Evolutionary conservation across 1,139 yeast genomes (phyloP), one percentile per base, ranked within the genome.

Genomic region (Sporopachydermia cereana): DNA sequence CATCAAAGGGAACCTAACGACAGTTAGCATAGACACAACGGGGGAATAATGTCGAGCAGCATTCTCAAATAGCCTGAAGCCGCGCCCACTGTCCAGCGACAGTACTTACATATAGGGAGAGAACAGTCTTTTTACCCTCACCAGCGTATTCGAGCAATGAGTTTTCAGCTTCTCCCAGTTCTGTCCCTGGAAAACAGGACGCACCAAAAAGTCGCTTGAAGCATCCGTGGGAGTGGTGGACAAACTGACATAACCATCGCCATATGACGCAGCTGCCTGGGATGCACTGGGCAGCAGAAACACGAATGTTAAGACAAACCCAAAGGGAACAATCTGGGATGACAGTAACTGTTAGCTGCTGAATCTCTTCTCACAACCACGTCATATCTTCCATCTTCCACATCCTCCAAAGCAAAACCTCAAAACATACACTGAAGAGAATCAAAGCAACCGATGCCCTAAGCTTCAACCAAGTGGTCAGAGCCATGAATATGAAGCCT

Each of bases 1-100:
- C 48, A 82, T 71, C 41, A 91, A 65, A 0, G 98, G 97, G 2
- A 84, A 47, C 91, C 88, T 86, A 12, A 27, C 30, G 30, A 27
- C 30, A 27, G n/a, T 27, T 12, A 27, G 12, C 12, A 12, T 27
- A n/a, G n/a, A n/a, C n/a, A n/a, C n/a, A n/a, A n/a, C n/a, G n/a
- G n/a, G n/a, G n/a, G n/a, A n/a, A n/a, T n/a, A n/a, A n/a, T n/a
- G n/a, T n/a, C n/a, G n/a, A n/a, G n/a, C n/a, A n/a, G n/a, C n/a
- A n/a, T n/a, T n/a, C n/a, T n/a, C n/a, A n/a, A n/a, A n/a, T n/a
- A n/a, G n/a, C n/a, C n/a, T n/a, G n/a, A n/a, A n/a, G n/a, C n/a
- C n/a, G n/a, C n/a, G n/a, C n/a, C n/a, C n/a, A n/a, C n/a, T n/a
- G n/a, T n/a, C n/a, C 12, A 25, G 29, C 7, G 14, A 25, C 29